Evolutionary conservation across 768 basidiomycete species (phyloP), one percentile per base, ranked within the genome.

Genomic region (Mycena filopes): DNA sequence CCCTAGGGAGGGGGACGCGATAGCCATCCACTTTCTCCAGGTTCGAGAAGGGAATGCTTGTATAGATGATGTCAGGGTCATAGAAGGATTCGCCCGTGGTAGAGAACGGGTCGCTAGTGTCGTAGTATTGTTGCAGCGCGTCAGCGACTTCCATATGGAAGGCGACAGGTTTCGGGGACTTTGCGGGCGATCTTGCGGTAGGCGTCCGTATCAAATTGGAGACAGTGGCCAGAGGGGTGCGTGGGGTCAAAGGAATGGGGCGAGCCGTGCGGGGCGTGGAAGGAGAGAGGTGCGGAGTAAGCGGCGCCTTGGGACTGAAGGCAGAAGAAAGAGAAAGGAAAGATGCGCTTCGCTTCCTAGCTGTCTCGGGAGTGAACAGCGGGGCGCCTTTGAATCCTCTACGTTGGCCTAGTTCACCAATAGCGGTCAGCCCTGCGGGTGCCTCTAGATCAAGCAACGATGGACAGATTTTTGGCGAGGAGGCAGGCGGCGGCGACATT

Each of bases 361-460:
- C 40, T 29, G 60, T 65, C 43, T 45, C 63, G 4, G 67, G 60
- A 0, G 68, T 69, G 45, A 71, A 70, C 13, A 76, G 57, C 20
- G 76, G 72, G 18, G 76, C 71, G 26, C 77, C 77, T 56, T 74
- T 77, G 65, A 78, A 76, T 16, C 77, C 77, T 48, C 77, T 70
- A 15, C 77, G 72, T 67, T 71, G 70, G 9, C 74, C 77, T 13
- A 78, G 73, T 25, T 69, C 71, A 6, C 71, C 74, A 13, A 73
- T 72, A 38, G 67, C 38, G 23, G 36, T 38, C 61, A 4, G 55
- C 10, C 36, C 36, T 33, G 21, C 43, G 47, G 36, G 36, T 15
- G 21, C 26, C 56, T 29, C 42, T 25, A 57, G 55, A 23, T 61
- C 60, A 40, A 59, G 36, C 28, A 67, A 25, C 26, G 61, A 63